A percentile compares a stretch with the other conserved stretches of the same genome.
phyloP scores from a whole-genome alignment of 768 basidiomycete species.

The Phaeolepiota aurea region DNA sequence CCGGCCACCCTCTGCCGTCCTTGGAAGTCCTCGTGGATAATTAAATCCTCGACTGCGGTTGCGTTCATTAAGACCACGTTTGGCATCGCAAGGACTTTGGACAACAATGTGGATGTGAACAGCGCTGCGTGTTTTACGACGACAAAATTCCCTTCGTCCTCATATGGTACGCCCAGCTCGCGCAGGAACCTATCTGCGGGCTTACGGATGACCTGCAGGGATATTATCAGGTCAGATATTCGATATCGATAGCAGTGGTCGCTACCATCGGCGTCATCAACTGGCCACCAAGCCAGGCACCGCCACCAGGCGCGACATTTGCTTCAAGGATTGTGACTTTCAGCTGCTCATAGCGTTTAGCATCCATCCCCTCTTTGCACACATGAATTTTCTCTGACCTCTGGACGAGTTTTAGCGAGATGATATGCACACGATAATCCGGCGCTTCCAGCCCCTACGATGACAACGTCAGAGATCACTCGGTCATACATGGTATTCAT shows the following conservation, averaged over 20 bases:
- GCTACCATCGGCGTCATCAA: constrained; percentile 74
- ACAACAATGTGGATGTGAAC: constrained; percentile 72
- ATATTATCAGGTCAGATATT: too few species aligned
- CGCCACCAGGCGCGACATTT: constrained; percentile 71
- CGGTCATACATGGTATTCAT: constrained; percentile 68
- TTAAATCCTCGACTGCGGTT: constrained; percentile 75
- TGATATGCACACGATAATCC: constrained; percentile 72
- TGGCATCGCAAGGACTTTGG: constrained; percentile 58
- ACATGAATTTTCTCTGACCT: constrained; percentile 26
- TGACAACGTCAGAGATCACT: constrained; percentile 68
- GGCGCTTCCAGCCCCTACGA: constrained; percentile 65
- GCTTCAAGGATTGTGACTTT: constrained; percentile 62
- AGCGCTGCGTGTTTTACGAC: constrained; percentile 79
- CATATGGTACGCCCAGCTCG: constrained; percentile 64
- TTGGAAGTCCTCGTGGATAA: constrained; percentile 54
- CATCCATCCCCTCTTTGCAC: background rate
- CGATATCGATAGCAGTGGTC: too few species aligned
- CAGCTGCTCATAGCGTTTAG: constrained; percentile 18
- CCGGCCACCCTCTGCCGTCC: constrained; percentile 42
- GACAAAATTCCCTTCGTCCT: constrained; percentile 71
- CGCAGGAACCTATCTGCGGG: constrained; percentile 66
- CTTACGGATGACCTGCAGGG: constrained; percentile 64
- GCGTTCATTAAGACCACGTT: constrained; percentile 75
- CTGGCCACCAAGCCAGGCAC: constrained; percentile 75
- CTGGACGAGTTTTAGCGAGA: constrained; percentile 57